Base-by-base conservation (phyloP, 2,329 filamentous ascomycete genomes). In the Ilyonectria sp. region DNA sequence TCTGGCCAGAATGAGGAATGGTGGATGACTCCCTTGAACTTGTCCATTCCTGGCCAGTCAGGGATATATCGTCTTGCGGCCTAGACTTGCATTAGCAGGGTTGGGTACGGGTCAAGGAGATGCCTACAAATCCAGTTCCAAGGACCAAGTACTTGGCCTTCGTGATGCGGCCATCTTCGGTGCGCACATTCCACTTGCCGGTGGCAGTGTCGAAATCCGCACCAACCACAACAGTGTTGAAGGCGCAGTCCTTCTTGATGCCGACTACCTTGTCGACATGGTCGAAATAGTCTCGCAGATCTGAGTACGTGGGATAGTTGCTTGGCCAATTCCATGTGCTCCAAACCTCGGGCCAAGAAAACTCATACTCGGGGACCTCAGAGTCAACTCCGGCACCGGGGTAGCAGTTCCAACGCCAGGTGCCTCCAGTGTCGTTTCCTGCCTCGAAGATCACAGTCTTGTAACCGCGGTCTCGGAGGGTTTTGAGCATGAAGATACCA, bases 1-100 rank as follows among this genome's bases (percentile, higher is more conserved):
- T 88, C 82, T 1, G 89, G 89, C 89, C 89, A 91, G 76, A 87
- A 87, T 1, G 87, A 89, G 0, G 87, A 87, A 75, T 91, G 89
- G 71, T 89, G 84, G 13, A 90, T 84, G 17, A 83, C 77, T 21
- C 90, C 90, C 63, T 88, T 83, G 82, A 90, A 92, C 31, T 82
- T 85, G 21, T 89, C 84, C 68, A 91, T 83, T 13, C 89, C 89
- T 11, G 85, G 83, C 84, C 87, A 91, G 62, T 87, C 83, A 0
- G 90, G 90, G 44, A 89, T 86, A 69, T 91, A 86, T n/a, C 88
- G 81, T 74, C 88, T 89, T 1, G 89, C 86, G 1, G 89, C 85
- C 81, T 83, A 33, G 40, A 7, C 13, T 17, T 1, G 5, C 6
- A 31, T 66, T 55, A 60, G 67, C 13, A 21, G 60, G 9, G 50